phyloP scores from a whole-genome alignment of 768 basidiomycete species.

The Kwoniella mangroviensis region DNA sequence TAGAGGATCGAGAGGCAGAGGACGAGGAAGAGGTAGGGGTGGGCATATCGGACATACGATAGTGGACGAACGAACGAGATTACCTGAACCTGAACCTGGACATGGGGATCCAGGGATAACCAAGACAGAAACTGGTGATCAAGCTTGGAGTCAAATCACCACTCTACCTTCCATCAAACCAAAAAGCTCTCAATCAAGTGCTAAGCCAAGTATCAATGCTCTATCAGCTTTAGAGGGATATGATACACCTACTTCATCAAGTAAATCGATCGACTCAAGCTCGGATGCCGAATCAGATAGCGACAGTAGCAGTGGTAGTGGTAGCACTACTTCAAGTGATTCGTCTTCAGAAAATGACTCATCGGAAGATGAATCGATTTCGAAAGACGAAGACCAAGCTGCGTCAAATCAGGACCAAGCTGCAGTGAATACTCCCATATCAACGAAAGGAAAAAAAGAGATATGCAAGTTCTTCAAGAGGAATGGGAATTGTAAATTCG shows the following conservation, averaged over 20 bases:
- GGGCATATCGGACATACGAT: conserved; percentile 45
- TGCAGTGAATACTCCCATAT: neutral
- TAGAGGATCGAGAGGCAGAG: conserved; percentile 19
- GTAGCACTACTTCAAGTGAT: neutral
- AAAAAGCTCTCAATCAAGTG: neutral
- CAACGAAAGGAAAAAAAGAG: conserved; percentile 4
- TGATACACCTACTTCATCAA: conserved; percentile 34
- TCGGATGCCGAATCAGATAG: conserved; percentile 49
- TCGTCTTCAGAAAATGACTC: conserved; percentile 31
- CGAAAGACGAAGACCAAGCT: conserved; percentile 4
- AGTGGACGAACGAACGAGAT: conserved; percentile 36
- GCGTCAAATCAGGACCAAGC: neutral
- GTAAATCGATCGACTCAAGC: conserved; percentile 40
- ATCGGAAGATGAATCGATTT: conserved; percentile 10
- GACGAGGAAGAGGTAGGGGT: conserved; percentile 22
- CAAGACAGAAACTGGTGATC: neutral
- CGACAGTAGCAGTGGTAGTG: conserved; percentile 24
- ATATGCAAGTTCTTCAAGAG: conserved; percentile 45
- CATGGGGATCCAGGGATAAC: neutral
- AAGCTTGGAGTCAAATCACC: conserved; percentile 10
- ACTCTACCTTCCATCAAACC: neutral
- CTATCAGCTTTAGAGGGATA: conserved; percentile 47
- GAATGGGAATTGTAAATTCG: conserved; percentile 43
- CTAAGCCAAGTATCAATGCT: conserved; percentile 44
- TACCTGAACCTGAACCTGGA: conserved; percentile 31